These are phyloP conservation scores for Scedosporium apiospermum DNA, from an alignment of 2,329 filamentous ascomycete species.

Conservation along the genomic window DNA sequence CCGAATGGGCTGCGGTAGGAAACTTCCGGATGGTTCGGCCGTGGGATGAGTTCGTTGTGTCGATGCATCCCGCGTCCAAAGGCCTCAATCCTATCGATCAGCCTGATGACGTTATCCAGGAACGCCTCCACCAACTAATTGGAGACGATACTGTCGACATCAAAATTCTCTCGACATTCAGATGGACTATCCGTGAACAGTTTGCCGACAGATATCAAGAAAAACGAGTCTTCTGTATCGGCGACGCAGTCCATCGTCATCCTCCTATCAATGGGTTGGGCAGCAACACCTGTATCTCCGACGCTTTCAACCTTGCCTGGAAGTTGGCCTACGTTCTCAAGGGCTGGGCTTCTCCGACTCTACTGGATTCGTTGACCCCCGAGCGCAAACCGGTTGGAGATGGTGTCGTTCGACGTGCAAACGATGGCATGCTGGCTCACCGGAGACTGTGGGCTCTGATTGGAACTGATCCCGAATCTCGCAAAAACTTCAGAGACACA, in stretches of 20 bases:
- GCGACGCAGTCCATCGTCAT: conserved; percentile 42
- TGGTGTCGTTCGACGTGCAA: conserved; percentile 22
- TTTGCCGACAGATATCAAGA: conserved; percentile 37
- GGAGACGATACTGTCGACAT: conserved; percentile 37
- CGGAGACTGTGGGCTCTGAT: conserved; percentile 27
- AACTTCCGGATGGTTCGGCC: conserved; percentile 46
- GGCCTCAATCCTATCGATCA: not conserved
- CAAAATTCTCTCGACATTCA: conserved; percentile 36
- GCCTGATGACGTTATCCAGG: not conserved
- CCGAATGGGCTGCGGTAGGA: conserved; percentile 30
- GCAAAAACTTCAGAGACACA: conserved; percentile 19
- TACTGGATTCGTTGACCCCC: conserved; percentile 26
- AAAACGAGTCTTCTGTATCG: conserved; percentile 34
- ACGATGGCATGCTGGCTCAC: conserved; percentile 20
- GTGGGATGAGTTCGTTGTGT: conserved; percentile 44
- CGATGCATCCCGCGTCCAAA: conserved; percentile 13
- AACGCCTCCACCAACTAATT: conserved; percentile 33
- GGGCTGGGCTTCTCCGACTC: conserved; percentile 18
- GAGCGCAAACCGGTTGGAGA: conserved; percentile 33
- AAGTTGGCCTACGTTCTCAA: conserved; percentile 32
- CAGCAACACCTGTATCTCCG: conserved; percentile 40
- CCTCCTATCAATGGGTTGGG: conserved; percentile 40
- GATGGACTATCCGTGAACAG: conserved; percentile 47
- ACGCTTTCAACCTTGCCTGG: conserved; percentile 38
- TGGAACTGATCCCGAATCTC: conserved; percentile 15